Conservation (phyloP, 768 basidiomycete species). For the Cystobasidium ongulense region DNA sequence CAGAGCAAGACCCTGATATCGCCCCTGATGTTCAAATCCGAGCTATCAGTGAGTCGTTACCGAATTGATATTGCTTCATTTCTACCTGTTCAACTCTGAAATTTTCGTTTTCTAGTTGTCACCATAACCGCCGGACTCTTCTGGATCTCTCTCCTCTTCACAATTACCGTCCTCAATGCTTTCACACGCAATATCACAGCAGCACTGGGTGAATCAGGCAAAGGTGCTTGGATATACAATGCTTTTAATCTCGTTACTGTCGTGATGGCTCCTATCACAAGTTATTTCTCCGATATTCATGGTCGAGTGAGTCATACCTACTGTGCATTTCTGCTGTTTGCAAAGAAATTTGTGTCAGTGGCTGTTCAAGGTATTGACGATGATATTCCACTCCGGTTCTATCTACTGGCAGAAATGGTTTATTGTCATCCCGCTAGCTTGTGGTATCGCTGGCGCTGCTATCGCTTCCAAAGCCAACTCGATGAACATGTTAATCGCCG, state of each 20-base stretch:
- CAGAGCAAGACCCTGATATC: background rate
- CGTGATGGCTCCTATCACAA: background rate
- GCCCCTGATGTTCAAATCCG: background rate
- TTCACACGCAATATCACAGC: background rate
- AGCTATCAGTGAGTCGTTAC: background rate
- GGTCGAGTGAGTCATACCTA: background rate
- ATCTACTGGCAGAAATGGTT: conserved; percentile 20
- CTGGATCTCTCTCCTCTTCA: background rate
- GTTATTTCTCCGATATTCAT: conserved; percentile 3
- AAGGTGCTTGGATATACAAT: conserved; percentile 2
- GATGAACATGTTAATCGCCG: background rate
- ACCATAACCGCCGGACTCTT: background rate
- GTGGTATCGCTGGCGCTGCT: background rate
- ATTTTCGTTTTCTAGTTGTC: background rate
- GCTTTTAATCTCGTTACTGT: conserved; percentile 2
- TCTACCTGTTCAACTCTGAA: background rate
- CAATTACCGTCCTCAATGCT: background rate
- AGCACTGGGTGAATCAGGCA: background rate
- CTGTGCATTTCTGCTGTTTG: too few relatives aligned
- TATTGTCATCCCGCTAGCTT: background rate
- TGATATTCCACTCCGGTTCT: too few relatives aligned
- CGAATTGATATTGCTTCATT: background rate
- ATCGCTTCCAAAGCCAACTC: background rate
- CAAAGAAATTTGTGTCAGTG: too few relatives aligned
- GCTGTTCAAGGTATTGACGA: too few relatives aligned